Evolutionary conservation across 2,329 filamentous ascomycete species (phyloP).

Genomic region (Teratosphaeria gauchensis): DNA sequence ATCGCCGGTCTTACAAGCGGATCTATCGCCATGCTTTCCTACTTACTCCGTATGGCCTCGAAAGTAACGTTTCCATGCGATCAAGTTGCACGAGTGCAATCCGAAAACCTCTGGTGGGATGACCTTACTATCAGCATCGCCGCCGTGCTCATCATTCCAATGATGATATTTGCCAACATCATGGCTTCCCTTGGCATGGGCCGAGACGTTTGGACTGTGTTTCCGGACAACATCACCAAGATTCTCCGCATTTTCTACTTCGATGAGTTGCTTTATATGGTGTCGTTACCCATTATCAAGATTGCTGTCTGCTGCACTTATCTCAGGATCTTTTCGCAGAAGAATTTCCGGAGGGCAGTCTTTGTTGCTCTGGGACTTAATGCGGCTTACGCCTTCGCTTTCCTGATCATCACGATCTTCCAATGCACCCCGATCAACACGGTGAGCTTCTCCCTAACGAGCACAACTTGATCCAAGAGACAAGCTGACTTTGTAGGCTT

Average conservation of each 20-base stretch:
- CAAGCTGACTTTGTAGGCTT: conserved; percentile 1
- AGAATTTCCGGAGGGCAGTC: conserved; percentile 19
- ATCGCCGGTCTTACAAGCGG: conserved; percentile 6
- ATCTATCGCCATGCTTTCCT: conserved; percentile 7
- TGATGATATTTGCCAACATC: not conserved
- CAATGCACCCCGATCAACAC: conserved; percentile 5
- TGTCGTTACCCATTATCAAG: conserved; percentile 19
- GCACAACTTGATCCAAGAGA: not conserved
- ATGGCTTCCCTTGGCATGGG: conserved; percentile 14
- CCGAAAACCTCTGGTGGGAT: conserved; percentile 1
- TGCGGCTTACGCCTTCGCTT: conserved; percentile 3
- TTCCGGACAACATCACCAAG: conserved; percentile 9
- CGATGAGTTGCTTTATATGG: conserved; percentile 7
- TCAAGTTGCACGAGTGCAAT: not conserved
- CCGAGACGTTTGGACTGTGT: conserved; percentile 14
- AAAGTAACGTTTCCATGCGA: conserved; percentile 4
- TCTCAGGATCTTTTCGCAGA: conserved; percentile 26
- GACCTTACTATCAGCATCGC: conserved; percentile 5
- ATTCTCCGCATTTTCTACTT: conserved; percentile 6
- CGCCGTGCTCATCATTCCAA: conserved; percentile 3
- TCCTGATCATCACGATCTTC: conserved; percentile 6
- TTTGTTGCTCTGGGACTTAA: conserved; percentile 13
- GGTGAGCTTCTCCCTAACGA: not conserved
- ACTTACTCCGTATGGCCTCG: conserved; percentile 7
- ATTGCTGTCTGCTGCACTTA: conserved; percentile 25